These are phyloP conservation scores for Beauveria varroae DNA, from an alignment of 2,329 filamentous ascomycete genomes.

Conservation along the genomic window DNA sequence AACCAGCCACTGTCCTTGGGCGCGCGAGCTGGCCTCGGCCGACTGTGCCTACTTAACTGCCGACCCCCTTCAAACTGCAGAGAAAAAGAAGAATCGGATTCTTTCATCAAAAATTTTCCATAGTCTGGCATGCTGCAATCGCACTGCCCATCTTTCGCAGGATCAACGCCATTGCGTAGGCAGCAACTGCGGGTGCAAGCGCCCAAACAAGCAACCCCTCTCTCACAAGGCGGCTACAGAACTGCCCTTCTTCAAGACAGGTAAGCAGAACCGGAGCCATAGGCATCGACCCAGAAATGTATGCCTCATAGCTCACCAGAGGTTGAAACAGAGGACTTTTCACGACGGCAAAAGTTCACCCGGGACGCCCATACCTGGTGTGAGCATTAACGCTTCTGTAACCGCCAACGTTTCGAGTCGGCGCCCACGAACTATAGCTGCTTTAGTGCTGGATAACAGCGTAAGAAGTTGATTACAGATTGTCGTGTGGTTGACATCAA, in stretches of 20 bases:
- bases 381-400: background rate
- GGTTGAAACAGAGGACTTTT: background rate
- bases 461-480: background rate
- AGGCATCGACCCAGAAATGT: background rate
- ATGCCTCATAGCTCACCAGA: background rate
- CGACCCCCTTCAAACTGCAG: background rate
- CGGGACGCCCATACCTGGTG: background rate
- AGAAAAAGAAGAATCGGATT: background rate
- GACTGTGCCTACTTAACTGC: background rate
- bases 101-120: background rate
- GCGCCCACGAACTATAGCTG: background rate
- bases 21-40: background rate
- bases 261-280: background rate
- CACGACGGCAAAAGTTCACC: background rate
- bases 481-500: background rate
- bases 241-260: background rate
- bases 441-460: background rate
- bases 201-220: background rate
- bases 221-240: background rate
- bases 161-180: background rate
- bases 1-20: background rate
- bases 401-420: slow-evolving; percentile 1
- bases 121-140: background rate
- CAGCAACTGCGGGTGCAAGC: background rate
- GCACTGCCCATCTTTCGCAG: background rate